Evolutionary conservation across 345 rosid genomes (phyloP), one percentile per base, ranked within the genome.

Genomic region (Conringia planisiliqua): DNA sequence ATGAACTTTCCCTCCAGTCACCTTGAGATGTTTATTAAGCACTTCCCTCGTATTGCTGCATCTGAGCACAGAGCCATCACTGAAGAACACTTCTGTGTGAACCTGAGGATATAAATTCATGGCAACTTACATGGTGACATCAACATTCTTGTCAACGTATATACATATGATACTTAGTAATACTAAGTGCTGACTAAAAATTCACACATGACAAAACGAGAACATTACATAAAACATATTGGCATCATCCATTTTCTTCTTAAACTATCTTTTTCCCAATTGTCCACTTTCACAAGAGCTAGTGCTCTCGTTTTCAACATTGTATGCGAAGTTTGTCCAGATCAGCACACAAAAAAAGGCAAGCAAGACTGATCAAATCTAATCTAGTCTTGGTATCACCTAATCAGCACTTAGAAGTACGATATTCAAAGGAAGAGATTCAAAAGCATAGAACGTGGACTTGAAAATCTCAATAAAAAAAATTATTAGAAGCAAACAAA

Each of bases 81-180:
- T 92, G 73, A 88, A 96, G 79, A 83, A 86, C 33, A 92, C 72
- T 86, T 90, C 90, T 36, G 98, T 90, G 72, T 96, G 99, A 73
- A 89, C 90, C 98, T 96, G 83, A 36, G 39, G 12, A 66, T 12
- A 65, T 44, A 43, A 38, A 17, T 10, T 27, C 36, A 32, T 10
- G 17, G 20, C 9, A 43, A 9, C 7, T 44, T 36, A 48, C 29
- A 62, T 7, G 11, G 6, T 51, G 22, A 22, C n/a, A 51, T 22
- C 2, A 40, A 42, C 12, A 13, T 1, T 63, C 43, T 56, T 3
- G 29, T 55, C 24, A 33, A 24, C 12, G 24, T 36, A 68, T 52
- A 38, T 62, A 13, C 22, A 75, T 16, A 55, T 16, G 54, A 17
- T 62, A 52, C 29, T 20, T 22, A 16, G 36, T 10, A 60, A 67